These are phyloP conservation scores for Auricularia cornea DNA, from an alignment of 768 basidiomycete genomes.

Conservation along the genomic window DNA sequence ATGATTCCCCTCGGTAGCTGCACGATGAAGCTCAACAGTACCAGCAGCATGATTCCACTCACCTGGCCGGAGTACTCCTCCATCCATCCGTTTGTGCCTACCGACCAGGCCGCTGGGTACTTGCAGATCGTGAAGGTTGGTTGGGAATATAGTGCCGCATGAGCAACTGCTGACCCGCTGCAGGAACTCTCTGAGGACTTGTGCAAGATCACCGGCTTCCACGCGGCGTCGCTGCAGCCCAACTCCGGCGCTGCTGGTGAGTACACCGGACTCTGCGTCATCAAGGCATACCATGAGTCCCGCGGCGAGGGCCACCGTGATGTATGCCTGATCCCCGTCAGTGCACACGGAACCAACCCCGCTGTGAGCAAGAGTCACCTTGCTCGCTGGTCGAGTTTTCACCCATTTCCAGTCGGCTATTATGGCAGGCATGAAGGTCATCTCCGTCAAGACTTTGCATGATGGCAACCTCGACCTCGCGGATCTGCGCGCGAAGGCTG, in stretches of 20 bases:
- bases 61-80: constrained; percentile 88
- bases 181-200: constrained; percentile 89
- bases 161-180: constrained; percentile 2
- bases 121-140: constrained; percentile 64
- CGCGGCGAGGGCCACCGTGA: constrained; percentile 79
- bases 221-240: constrained; percentile 92
- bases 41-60: constrained; percentile 93
- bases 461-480: constrained; percentile 86
- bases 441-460: constrained; percentile 79
- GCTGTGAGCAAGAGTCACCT: constrained; percentile 49
- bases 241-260: constrained; percentile 99
- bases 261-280: constrained; percentile 91
- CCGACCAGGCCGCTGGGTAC: constrained; percentile 86
- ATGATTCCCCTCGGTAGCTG: constrained; percentile 96
- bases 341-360: constrained; percentile 97
- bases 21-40: constrained; percentile 98
- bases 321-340: constrained; percentile 88
- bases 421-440: constrained; percentile 96
- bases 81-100: constrained; percentile 90
- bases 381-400: not conserved
- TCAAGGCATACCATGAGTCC: constrained; percentile 89
- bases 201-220: constrained; percentile 93
- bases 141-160: not conserved
- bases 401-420: constrained; percentile 62
- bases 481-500: constrained; percentile 81